A percentile compares a stretch with the other conserved stretches of the same genome.
These are phyloP conservation scores for Fagus sylvatica DNA, from an alignment of 306 rosid species.

Conservation along the genomic window DNA sequence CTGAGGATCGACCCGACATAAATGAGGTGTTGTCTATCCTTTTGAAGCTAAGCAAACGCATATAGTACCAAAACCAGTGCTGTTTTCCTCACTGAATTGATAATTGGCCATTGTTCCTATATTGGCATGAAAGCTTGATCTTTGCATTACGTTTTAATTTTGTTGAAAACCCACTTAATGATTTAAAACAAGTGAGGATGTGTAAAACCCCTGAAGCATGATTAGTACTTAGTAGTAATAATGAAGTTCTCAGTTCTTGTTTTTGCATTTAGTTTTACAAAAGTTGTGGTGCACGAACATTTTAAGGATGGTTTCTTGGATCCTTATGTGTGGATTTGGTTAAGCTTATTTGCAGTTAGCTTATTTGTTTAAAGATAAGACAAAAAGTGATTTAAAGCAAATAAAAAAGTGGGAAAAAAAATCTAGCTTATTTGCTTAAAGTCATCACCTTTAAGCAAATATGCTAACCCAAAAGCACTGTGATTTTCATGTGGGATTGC, in stretches of 20 bases:
- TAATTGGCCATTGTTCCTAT: neutral
- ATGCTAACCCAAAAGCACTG: no score
- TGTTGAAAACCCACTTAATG: neutral
- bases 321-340: no score
- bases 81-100: neutral
- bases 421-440: no score
- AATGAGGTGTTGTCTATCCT: slow-evolving; percentile 54
- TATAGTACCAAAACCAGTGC: neutral
- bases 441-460: no score
- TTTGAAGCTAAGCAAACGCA: slow-evolving; percentile 41
- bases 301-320: neutral
- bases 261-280: neutral
- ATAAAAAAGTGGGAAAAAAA: neutral
- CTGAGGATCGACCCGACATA: slow-evolving; percentile 65
- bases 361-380: no score
- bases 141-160: neutral
- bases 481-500: no score
- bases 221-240: neutral
- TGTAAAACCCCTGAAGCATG: no score
- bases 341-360: no score
- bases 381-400: no score
- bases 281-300: neutral
- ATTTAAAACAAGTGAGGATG: neutral
- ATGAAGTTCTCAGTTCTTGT: neutral
- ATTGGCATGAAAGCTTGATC: neutral